These are phyloP conservation scores for Madurella mycetomatis DNA, from an alignment of 2,329 filamentous ascomycete species.

Conservation along the genomic window DNA sequence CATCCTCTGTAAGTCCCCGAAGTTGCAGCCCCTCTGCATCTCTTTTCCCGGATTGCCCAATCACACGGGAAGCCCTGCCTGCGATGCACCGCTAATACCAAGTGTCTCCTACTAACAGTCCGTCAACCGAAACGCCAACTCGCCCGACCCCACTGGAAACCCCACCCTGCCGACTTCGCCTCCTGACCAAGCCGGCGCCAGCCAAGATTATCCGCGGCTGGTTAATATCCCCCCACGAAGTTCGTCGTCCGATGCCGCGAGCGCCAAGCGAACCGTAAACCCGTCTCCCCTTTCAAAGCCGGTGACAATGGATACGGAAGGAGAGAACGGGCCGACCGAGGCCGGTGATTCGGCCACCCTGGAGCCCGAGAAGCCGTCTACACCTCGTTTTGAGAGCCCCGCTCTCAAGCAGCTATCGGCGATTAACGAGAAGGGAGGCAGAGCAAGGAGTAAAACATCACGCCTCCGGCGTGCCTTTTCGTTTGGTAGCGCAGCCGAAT, in stretches of 20 bases:
- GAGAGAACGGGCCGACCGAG: constrained; percentile 30
- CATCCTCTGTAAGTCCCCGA: constrained; percentile 58
- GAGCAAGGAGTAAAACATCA: constrained; percentile 78
- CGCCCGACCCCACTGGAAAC: constrained; percentile 49
- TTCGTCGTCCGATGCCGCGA: constrained; percentile 62
- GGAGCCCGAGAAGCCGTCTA: constrained; percentile 30
- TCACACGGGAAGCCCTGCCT: constrained; percentile 30
- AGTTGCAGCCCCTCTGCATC: constrained; percentile 13
- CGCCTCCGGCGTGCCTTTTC: constrained; percentile 88
- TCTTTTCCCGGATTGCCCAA: constrained; percentile 38
- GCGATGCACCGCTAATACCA: constrained; percentile 41
- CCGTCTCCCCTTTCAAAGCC: constrained; percentile 73
- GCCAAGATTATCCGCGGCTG: constrained; percentile 50
- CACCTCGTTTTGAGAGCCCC: constrained; percentile 52
- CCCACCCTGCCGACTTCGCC: constrained; percentile 45
- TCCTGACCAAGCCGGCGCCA: constrained; percentile 43
- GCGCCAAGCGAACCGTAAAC: constrained; percentile 52
- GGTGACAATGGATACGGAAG: constrained; percentile 56
- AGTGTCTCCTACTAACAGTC: constrained; percentile 43
- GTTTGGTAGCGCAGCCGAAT: constrained; percentile 90
- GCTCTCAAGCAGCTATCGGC: constrained; percentile 82
- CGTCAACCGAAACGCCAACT: constrained; percentile 53
- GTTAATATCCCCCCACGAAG: constrained; percentile 58
- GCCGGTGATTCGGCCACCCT: constrained; percentile 24
- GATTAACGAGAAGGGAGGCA: constrained; percentile 75